phyloP scores from a whole-genome alignment of 139 green algal genomes.

The Chlamydomonas sp. region DNA sequence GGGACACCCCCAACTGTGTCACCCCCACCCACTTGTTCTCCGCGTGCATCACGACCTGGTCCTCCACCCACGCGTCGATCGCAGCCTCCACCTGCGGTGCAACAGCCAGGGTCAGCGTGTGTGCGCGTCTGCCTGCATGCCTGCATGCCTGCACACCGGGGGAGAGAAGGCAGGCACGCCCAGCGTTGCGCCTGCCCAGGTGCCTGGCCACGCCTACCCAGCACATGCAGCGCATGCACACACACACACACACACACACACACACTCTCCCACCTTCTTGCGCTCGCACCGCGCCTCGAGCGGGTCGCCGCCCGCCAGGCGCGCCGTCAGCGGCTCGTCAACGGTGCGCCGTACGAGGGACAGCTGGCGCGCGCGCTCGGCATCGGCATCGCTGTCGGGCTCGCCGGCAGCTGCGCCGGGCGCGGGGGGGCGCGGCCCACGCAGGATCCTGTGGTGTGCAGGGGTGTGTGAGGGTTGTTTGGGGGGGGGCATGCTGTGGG shows the following conservation, averaged over 20 bases:
- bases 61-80: conserved; percentile 60
- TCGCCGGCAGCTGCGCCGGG: too few relatives aligned
- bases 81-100: conserved; percentile 42
- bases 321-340: conserved; percentile 42
- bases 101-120: too few relatives aligned
- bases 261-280: conserved; percentile 26
- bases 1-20: neutral
- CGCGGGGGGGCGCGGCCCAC: conserved; percentile 10
- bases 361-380: conserved; percentile 10
- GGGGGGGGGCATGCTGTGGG: neutral
- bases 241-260: neutral
- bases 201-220: too few relatives aligned
- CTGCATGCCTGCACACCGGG: too few relatives aligned
- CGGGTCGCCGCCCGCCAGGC: conserved; percentile 47
- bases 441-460: conserved; percentile 11
- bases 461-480: too few relatives aligned
- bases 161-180: too few relatives aligned
- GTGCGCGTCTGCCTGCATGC: too few relatives aligned
- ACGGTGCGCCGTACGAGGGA: conserved; percentile 34
- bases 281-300: conserved; percentile 50
- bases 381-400: neutral
- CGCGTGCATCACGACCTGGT: conserved; percentile 56
- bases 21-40: conserved; percentile 65
- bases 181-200: too few relatives aligned
- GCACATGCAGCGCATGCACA: neutral